These are phyloP conservation scores for Geotrichum klebahnii DNA, from an alignment of 1,139 yeast genomes.

Conservation along the genomic window DNA sequence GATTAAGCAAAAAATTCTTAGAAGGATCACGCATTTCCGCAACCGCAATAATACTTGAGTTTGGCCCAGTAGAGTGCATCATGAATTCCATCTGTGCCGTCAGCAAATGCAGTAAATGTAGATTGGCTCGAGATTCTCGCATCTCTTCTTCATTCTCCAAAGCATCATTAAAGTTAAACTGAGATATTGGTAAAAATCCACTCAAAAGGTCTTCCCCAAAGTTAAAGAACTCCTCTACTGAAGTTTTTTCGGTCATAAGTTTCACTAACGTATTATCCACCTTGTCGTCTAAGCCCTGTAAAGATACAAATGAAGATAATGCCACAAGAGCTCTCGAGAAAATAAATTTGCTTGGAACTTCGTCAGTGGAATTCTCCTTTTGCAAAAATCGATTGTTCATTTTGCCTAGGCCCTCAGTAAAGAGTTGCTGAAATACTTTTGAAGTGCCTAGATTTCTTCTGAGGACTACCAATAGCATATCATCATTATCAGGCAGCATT, in stretches of 20 bases:
- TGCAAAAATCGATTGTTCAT: conserved; percentile 14
- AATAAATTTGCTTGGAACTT: background rate
- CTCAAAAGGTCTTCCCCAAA: conserved; percentile 15
- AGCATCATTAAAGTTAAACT: conserved; percentile 7
- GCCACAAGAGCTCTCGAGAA: conserved; percentile 25
- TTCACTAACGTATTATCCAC: conserved; percentile 18
- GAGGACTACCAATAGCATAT: conserved; percentile 21
- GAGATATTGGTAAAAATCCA: conserved; percentile 5
- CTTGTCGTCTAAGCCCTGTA: conserved; percentile 21
- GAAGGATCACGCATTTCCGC: conserved; percentile 13
- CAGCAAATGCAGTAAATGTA: conserved; percentile 21
- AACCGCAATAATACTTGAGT: conserved; percentile 2
- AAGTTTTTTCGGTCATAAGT: conserved; percentile 7
- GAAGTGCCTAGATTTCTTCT: conserved; percentile 15
- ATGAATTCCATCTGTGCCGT: conserved; percentile 24
- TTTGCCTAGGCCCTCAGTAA: conserved; percentile 22
- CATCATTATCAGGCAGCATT: conserved; percentile 26
- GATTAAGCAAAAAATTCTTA: conserved; percentile 7
- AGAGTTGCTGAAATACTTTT: conserved; percentile 17
- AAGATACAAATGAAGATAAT: conserved; percentile 22
- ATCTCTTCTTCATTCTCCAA: conserved; percentile 4
- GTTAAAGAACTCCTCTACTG: conserved; percentile 9
- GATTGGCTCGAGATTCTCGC: conserved; percentile 14
- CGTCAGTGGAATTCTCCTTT: background rate
- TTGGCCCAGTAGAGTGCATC: conserved; percentile 5